These are phyloP conservation scores for Rhodotorula sp. DNA, from an alignment of 1,284 basidiomycete species.

Conservation along the genomic window DNA sequence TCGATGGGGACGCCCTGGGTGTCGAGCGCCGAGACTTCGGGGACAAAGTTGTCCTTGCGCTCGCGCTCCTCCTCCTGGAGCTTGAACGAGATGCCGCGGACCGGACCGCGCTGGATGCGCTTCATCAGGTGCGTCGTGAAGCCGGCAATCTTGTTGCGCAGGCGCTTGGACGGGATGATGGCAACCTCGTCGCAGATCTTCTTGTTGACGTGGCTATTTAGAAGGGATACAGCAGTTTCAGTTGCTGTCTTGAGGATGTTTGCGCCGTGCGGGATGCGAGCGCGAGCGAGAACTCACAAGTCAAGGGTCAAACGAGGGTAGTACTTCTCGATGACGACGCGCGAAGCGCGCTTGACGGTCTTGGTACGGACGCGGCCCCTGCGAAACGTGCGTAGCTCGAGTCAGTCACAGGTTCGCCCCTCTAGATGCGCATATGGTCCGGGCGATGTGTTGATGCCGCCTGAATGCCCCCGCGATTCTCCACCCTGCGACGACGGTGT, in stretches of 20 bases:
- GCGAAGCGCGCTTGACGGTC: slow-evolving; percentile 98
- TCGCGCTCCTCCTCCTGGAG: slow-evolving; percentile 99
- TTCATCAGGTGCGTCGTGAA: slow-evolving; percentile 99
- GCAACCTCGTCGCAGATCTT: slow-evolving; percentile 96
- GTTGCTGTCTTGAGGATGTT: too few species aligned
- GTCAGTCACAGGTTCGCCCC: background rate
- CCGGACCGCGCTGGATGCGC: slow-evolving; percentile 98
- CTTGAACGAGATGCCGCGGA: slow-evolving; percentile 99
- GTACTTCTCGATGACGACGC: slow-evolving; percentile 99
- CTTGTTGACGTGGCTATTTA: slow-evolving; percentile 89
- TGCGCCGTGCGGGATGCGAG: too few species aligned
- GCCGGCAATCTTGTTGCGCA: slow-evolving; percentile 99
- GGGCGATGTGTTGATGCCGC: background rate
- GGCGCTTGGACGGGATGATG: slow-evolving; percentile 94
- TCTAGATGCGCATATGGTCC: too few species aligned
- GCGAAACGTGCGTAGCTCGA: slow-evolving; percentile 26
- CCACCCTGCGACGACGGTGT: background rate
- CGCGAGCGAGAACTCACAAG: slow-evolving; percentile 47
- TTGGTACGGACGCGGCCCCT: slow-evolving; percentile 99
- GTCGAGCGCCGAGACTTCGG: slow-evolving; percentile 91
- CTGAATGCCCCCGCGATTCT: background rate
- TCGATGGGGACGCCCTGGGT: slow-evolving; percentile 69
- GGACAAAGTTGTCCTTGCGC: slow-evolving; percentile 98
- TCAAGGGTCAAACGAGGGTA: slow-evolving; percentile 52
- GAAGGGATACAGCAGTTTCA: too few species aligned